These are phyloP conservation scores for Gamarada debralockiae DNA, from an alignment of 495 filamentous ascomycete species.

Conservation along the genomic window DNA sequence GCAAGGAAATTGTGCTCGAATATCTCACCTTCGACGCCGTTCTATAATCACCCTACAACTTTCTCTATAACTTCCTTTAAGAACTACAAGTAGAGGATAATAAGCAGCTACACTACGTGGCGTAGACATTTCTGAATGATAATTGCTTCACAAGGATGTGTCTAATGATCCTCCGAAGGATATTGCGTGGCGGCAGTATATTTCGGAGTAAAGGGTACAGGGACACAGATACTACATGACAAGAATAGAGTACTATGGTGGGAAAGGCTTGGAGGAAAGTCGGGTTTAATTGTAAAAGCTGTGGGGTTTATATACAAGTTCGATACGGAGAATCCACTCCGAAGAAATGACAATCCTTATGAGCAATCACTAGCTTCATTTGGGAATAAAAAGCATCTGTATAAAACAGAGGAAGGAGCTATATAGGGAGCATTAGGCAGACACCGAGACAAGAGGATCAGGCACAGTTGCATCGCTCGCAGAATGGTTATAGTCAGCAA, in stretches of 20 bases:
- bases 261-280: background rate
- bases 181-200: no score
- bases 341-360: no score
- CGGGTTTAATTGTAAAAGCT: background rate
- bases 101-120: background rate
- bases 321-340: no score
- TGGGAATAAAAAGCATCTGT: slow-evolving; percentile 19
- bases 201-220: no score
- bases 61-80: background rate
- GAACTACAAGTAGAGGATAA: background rate
- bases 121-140: background rate
- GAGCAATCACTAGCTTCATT: no score
- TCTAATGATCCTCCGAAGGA: background rate
- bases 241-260: background rate
- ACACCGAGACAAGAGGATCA: slow-evolving; percentile 4
- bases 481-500: background rate
- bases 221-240: no score
- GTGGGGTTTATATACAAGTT: background rate
- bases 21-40: background rate
- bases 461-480: no score
- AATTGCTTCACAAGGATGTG: background rate
- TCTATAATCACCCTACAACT: background rate
- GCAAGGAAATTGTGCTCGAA: no score
- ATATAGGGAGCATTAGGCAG: background rate
- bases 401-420: slow-evolving; percentile 6